Conservation (phyloP, 2,329 filamentous ascomycete species). For the Fusarium falciforme region DNA sequence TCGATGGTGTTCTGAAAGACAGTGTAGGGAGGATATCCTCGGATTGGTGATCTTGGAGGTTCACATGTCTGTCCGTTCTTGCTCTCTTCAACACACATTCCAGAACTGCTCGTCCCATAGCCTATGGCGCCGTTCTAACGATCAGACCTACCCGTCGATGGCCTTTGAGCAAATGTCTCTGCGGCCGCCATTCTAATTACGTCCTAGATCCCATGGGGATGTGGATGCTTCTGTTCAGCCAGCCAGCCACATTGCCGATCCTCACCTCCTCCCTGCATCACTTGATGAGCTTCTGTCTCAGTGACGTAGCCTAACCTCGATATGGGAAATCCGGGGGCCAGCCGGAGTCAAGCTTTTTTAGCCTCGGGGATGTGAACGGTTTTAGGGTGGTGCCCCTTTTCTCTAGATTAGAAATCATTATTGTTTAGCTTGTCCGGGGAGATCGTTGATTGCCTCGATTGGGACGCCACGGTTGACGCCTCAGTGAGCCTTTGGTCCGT, state of each 20-base stretch:
- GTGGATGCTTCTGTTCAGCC: background rate
- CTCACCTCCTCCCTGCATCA: background rate
- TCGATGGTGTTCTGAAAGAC: background rate
- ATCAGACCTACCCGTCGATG: background rate
- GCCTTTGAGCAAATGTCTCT: background rate
- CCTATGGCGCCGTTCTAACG: background rate
- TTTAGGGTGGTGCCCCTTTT: background rate
- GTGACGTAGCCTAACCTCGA: background rate
- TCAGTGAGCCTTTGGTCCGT: background rate
- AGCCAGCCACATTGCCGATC: background rate
- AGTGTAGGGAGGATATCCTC: background rate
- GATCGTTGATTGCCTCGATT: background rate
- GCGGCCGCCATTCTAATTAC: background rate
- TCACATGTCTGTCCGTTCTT: background rate
- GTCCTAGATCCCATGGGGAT: background rate
- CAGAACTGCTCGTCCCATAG: background rate
- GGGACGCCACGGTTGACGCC: background rate
- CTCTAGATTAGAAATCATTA: background rate
- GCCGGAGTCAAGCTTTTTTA: background rate
- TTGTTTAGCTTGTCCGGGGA: background rate
- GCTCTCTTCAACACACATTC: background rate
- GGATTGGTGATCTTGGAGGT: background rate
- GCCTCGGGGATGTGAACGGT: background rate
- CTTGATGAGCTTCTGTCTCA: background rate
- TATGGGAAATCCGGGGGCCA: background rate